Conservation (phyloP, 169 alveolate genomes). For the Cyclospora cayetanensis region DNA sequence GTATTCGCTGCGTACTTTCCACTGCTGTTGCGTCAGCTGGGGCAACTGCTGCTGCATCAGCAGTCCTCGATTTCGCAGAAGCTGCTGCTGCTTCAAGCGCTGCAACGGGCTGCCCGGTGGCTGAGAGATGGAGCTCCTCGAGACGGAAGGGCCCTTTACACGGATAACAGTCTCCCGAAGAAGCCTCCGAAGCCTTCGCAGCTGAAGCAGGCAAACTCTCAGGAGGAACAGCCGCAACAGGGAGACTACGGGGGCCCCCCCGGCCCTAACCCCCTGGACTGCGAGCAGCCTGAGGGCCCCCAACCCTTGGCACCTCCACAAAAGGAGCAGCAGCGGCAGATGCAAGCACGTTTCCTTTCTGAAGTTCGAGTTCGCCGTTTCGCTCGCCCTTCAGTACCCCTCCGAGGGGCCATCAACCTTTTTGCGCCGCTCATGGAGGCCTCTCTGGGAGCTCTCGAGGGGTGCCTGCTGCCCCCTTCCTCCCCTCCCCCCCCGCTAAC, state of each 20-base stretch:
- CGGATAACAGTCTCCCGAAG: not conserved
- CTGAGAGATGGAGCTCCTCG: conserved; percentile 2
- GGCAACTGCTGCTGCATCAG: not conserved
- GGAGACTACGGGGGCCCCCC: no score
- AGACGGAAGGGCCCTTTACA: not conserved
- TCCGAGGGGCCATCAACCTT: not conserved
- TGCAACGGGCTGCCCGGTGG: not conserved
- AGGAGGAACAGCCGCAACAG: not conserved
- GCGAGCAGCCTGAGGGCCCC: not conserved
- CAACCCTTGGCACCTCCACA: not conserved
- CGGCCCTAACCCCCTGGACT: no score
- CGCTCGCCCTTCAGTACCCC: not conserved
- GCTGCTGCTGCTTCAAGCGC: conserved; percentile 29
- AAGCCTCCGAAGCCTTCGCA: not conserved
- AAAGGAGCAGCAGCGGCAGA: conserved; percentile 12
- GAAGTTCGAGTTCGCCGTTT: conserved; percentile 9
- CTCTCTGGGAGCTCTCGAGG: not conserved
- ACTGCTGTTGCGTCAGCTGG: conserved; percentile 2
- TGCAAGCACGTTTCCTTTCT: not conserved
- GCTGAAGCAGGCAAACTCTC: not conserved
- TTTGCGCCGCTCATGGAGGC: not conserved
- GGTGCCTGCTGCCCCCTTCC: not conserved
- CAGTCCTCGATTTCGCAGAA: not conserved
- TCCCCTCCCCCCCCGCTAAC: not conserved
- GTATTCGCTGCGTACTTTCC: not conserved